Percentiles rank a stretch among this genome's conserved stretches.
Evolutionary conservation across 805 yeast species (phyloP).

Genomic region (Dipodascus geniculatus): DNA sequence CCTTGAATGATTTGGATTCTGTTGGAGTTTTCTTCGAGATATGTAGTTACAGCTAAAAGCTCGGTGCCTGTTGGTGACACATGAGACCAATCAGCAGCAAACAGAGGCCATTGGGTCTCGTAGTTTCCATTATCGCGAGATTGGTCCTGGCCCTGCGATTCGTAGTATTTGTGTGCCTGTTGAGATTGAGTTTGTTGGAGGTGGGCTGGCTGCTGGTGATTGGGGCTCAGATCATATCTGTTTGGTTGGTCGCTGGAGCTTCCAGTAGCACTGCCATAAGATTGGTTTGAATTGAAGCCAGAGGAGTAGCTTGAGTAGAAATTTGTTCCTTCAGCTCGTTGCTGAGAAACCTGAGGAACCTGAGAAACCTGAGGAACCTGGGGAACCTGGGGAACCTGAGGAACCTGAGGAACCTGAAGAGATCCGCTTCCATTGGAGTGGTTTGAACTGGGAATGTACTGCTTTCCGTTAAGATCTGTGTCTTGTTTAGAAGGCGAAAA

Average conservation of each 20-base stretch:
- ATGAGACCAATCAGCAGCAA: conserved; percentile 40
- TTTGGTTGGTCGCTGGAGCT: background rate
- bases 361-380: too few species aligned
- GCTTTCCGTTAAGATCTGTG: background rate
- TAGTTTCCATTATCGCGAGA: conserved; percentile 32
- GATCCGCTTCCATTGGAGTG: background rate
- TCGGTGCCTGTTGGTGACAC: conserved; percentile 29
- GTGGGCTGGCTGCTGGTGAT: background rate
- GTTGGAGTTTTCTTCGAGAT: conserved; percentile 66
- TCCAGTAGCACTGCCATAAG: background rate
- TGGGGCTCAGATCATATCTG: background rate
- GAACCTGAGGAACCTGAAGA: background rate
- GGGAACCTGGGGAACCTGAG: too few species aligned
- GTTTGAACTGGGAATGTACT: background rate
- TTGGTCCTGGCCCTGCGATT: conserved; percentile 7
- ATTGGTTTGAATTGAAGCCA: background rate
- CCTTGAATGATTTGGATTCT: conserved; percentile 27
- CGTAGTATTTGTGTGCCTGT: conserved; percentile 17
- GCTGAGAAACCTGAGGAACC: background rate
- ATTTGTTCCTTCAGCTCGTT: background rate
- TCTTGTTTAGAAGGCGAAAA: conserved; percentile 11
- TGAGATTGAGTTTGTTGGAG: conserved; percentile 7
- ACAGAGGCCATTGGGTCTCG: conserved; percentile 40
- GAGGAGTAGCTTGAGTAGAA: background rate
- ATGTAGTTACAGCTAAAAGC: conserved; percentile 58